Base-by-base conservation (phyloP, 2,329 filamentous ascomycete species). In the Colletotrichum sp. region DNA sequence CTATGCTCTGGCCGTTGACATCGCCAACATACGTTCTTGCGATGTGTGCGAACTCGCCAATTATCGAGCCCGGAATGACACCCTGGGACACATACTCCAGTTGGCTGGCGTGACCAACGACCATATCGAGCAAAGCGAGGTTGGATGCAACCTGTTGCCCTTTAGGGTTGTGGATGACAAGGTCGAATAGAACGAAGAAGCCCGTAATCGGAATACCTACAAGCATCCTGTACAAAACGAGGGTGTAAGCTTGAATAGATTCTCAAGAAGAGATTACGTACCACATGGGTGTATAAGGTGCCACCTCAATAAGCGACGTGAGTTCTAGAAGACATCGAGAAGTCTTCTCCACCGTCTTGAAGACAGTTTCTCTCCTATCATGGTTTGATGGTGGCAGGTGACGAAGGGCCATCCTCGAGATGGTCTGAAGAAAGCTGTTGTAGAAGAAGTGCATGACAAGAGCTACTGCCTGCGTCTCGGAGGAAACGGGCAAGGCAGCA, bases 151-250 rank as follows among this genome's bases (percentile, higher is more conserved):
- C 85, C 52, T 85, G 82, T 0, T 79, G 78, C 48, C 84, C 79
- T 5, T 62, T 75, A 2, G 69, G 63, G 64, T 85, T 81, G 72
- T 85, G 82, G 21, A 86, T 79, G 5, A 86, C 81, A 21, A 85
- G 79, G 64, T 87, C 85, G 69, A 87, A 87, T 2, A 87, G 76
- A 12, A 86, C 82, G 43, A 87, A 85, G 4, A 86, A 78, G 0
- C 83, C 82, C 1, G 81, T 78, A 7, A 86, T 70, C 1, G 85
- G 85, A 8, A 85, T 79, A 14, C 81, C 80, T 4, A 79, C 83
- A 3, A 84, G 75, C 77, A 64, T 76, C 78, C 82, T 83, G 16
- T 16, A 6, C 12, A 5, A 5, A n/a, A 36, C 8, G n/a, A 24
- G 2, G 12, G 16, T 28, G 63, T 30, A 3, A 52, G 16, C 16